Conservation (phyloP, 2,329 filamentous ascomycete genomes). For the Rhinocladiella similis region DNA sequence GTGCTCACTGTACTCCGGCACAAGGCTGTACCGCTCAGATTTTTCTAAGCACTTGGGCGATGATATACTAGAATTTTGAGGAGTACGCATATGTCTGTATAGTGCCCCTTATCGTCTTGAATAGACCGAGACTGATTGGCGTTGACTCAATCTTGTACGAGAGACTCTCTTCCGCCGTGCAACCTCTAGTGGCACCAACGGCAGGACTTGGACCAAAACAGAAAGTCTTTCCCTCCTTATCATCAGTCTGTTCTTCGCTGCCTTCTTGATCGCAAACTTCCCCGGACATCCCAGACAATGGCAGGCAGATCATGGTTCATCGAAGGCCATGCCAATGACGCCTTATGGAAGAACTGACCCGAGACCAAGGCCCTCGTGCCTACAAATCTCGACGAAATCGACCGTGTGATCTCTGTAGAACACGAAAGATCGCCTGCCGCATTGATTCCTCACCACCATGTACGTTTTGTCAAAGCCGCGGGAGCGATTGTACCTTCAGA, state of each 20-base stretch:
- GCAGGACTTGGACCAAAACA: not conserved
- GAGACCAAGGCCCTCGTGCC: conserved; percentile 18
- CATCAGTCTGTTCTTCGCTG: not conserved
- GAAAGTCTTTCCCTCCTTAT: not conserved
- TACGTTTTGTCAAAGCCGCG: conserved; percentile 14
- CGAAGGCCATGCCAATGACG: not conserved
- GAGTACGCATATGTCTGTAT: no score
- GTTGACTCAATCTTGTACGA: no score
- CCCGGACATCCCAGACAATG: no score
- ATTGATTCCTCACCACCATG: conserved; percentile 14
- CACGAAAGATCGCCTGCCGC: conserved; percentile 14
- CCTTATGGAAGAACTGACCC: not conserved
- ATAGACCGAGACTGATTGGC: no score
- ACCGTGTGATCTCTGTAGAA: conserved; percentile 15
- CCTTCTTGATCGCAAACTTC: not conserved
- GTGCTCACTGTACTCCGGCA: no score
- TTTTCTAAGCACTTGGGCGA: no score
- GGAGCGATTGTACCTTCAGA: conserved; percentile 11
- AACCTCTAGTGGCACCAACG: no score
- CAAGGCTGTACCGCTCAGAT: no score
- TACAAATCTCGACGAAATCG: conserved; percentile 16
- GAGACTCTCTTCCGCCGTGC: no score
- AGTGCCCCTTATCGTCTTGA: no score
- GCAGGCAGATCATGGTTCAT: not conserved
- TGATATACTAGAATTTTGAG: no score